phyloP scores from a whole-genome alignment of 2,329 filamentous ascomycete species.

The Blastomyces gilchristii region DNA sequence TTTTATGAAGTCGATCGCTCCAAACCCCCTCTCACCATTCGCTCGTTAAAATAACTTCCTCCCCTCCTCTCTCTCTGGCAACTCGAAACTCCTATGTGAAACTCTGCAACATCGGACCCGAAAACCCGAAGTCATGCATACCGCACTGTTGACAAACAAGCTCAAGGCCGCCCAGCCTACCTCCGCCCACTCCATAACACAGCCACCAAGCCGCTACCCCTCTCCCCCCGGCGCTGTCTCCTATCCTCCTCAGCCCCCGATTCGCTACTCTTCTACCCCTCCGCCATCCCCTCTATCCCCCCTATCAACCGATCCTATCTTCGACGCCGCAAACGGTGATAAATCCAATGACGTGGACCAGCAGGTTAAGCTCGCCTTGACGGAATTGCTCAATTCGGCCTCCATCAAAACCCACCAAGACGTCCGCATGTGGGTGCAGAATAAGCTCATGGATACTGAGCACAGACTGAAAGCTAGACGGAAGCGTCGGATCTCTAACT shows the following conservation, averaged over 20 bases:
- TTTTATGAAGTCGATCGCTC: too few relatives aligned
- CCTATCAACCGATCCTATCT: conserved; percentile 3
- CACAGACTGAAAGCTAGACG: conserved; percentile 15
- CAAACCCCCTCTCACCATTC: not conserved
- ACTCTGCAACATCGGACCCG: too few relatives aligned
- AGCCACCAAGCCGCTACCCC: conserved; percentile 11
- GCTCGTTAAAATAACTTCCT: not conserved
- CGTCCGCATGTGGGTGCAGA: conserved; percentile 17
- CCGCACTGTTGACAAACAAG: conserved; percentile 9
- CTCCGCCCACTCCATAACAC: conserved; percentile 10
- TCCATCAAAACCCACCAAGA: conserved; percentile 15
- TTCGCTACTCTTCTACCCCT: conserved; percentile 14
- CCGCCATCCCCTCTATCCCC: conserved; percentile 10
- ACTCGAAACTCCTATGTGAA: too few relatives aligned
- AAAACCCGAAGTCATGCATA: not conserved
- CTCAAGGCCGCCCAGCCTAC: conserved; percentile 8
- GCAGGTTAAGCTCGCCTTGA: conserved; percentile 17
- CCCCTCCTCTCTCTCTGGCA: too few relatives aligned
- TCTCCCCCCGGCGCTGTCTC: conserved; percentile 5
- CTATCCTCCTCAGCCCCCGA: conserved; percentile 4
- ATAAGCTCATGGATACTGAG: conserved; percentile 17
- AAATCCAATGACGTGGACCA: conserved; percentile 15
- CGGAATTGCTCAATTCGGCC: conserved; percentile 15
- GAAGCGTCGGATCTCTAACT: conserved; percentile 11
- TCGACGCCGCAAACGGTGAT: conserved; percentile 8